Percentiles rank a stretch among this genome's conserved stretches.
Evolutionary conservation across 768 basidiomycete species (phyloP).

Genomic region (Roridomyces roridus): DNA sequence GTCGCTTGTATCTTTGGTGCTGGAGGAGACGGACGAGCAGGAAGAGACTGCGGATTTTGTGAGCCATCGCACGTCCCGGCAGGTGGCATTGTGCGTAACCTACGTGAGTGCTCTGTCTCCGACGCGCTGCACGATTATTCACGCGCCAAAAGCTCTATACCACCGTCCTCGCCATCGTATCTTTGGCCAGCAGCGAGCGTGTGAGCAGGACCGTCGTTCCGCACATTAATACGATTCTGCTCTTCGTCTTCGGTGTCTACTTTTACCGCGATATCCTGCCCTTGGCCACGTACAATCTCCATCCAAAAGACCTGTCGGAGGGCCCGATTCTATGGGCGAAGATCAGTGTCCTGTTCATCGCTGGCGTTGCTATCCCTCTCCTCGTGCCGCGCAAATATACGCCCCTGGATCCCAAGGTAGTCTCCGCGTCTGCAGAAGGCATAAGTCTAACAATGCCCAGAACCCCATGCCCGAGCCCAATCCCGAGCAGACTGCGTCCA

Average conservation of each 20-base stretch:
- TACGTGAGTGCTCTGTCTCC: not conserved
- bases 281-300: slow-evolving; percentile 49
- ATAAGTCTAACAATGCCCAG: slow-evolving; percentile 23
- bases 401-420: slow-evolving; percentile 55
- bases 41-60: not conserved
- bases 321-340: slow-evolving; percentile 36
- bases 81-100: not conserved
- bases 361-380: slow-evolving; percentile 56
- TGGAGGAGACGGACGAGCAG: not conserved
- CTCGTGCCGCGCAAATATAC: slow-evolving; percentile 57
- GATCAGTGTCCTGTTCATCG: slow-evolving; percentile 37
- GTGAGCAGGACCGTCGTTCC: not conserved
- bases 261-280: slow-evolving; percentile 64
- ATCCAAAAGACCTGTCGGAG: slow-evolving; percentile 48
- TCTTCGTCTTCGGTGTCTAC: slow-evolving; percentile 49
- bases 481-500: slow-evolving; percentile 58
- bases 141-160: not conserved
- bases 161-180: not conserved
- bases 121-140: not conserved
- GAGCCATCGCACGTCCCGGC: not conserved
- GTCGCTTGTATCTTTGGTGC: not conserved
- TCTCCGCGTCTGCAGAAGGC: not conserved
- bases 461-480: slow-evolving; percentile 30
- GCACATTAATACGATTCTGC: slow-evolving; percentile 31
- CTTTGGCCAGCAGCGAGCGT: not conserved